Evolutionary conservation across 2,329 filamentous ascomycete genomes (phyloP).

Genomic region (Ascochyta rabiei): DNA sequence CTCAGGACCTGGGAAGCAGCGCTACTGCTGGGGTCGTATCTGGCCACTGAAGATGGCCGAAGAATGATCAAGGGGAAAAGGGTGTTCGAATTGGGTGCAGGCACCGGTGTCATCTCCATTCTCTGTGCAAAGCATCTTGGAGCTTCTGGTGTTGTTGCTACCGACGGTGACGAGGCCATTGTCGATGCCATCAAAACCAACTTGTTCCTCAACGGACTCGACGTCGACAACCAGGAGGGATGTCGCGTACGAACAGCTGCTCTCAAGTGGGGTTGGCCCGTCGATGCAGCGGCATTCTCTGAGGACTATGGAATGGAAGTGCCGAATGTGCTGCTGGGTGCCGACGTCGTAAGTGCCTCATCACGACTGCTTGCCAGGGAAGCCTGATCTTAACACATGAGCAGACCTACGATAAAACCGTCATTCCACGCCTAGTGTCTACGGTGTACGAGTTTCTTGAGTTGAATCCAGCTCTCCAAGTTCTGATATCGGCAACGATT

Average conservation of each 20-base stretch:
- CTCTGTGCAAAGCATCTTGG: slow-evolving; percentile 72
- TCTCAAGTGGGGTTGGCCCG: slow-evolving; percentile 68
- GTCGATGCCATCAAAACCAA: slow-evolving; percentile 71
- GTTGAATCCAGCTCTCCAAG: slow-evolving; percentile 60
- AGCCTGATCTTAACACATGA: slow-evolving; percentile 23
- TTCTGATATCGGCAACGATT: slow-evolving; percentile 73
- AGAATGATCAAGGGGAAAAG: slow-evolving; percentile 59
- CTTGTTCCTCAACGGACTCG: slow-evolving; percentile 70
- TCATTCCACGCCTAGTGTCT: slow-evolving; percentile 67
- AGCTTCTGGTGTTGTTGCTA: slow-evolving; percentile 66
- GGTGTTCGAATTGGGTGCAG: slow-evolving; percentile 75
- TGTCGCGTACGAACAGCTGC: slow-evolving; percentile 57
- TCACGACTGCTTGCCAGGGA: slow-evolving; percentile 11
- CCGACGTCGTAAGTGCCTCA: slow-evolving; percentile 65
- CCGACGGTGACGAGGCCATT: slow-evolving; percentile 76
- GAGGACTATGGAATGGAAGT: slow-evolving; percentile 55
- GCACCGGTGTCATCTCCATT: slow-evolving; percentile 77
- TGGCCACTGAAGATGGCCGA: slow-evolving; percentile 56
- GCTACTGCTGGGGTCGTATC: slow-evolving; percentile 72
- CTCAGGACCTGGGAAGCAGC: slow-evolving; percentile 83
- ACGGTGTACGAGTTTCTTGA: slow-evolving; percentile 69
- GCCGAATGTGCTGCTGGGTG: slow-evolving; percentile 71
- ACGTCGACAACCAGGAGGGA: slow-evolving; percentile 48
- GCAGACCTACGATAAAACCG: slow-evolving; percentile 71
- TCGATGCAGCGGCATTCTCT: slow-evolving; percentile 64